phyloP scores from a whole-genome alignment of 2,329 filamentous ascomycete species.

The Phaeosphaeriaceae sp. region DNA sequence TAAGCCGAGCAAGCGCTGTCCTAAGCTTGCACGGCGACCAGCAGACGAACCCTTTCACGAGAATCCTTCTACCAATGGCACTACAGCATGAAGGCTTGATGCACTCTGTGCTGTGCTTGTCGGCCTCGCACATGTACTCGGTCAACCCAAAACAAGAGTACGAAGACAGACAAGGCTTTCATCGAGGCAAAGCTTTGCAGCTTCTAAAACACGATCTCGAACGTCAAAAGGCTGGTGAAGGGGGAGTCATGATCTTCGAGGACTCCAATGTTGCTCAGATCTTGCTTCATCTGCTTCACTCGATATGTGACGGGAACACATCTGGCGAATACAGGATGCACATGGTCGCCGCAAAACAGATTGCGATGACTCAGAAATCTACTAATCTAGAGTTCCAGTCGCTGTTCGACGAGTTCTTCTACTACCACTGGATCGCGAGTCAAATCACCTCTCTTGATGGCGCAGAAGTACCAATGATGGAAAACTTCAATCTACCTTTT shows the following conservation, averaged over 20 bases:
- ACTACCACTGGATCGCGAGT: slow-evolving; percentile 75
- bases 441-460: slow-evolving; percentile 64
- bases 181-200: slow-evolving; percentile 51
- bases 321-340: slow-evolving; percentile 80
- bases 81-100: slow-evolving; percentile 81
- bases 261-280: slow-evolving; percentile 69
- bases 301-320: slow-evolving; percentile 66
- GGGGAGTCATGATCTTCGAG: slow-evolving; percentile 50
- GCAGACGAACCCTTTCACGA: slow-evolving; percentile 79
- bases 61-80: slow-evolving; percentile 82
- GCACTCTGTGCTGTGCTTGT: slow-evolving; percentile 87
- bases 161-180: slow-evolving; percentile 58
- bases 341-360: slow-evolving; percentile 74
- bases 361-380: slow-evolving; percentile 67
- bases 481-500: slow-evolving; percentile 62
- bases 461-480: slow-evolving; percentile 60
- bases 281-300: slow-evolving; percentile 66
- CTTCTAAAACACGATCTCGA: slow-evolving; percentile 57
- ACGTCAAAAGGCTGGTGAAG: slow-evolving; percentile 47
- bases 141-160: slow-evolving; percentile 59
- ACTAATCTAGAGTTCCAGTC: slow-evolving; percentile 75
- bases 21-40: slow-evolving; percentile 82
- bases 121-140: slow-evolving; percentile 74
- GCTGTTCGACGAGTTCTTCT: slow-evolving; percentile 78
- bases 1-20: slow-evolving; percentile 77